Base-by-base conservation (phyloP, 495 filamentous ascomycete genomes). In the Penicillium malachiteum region DNA sequence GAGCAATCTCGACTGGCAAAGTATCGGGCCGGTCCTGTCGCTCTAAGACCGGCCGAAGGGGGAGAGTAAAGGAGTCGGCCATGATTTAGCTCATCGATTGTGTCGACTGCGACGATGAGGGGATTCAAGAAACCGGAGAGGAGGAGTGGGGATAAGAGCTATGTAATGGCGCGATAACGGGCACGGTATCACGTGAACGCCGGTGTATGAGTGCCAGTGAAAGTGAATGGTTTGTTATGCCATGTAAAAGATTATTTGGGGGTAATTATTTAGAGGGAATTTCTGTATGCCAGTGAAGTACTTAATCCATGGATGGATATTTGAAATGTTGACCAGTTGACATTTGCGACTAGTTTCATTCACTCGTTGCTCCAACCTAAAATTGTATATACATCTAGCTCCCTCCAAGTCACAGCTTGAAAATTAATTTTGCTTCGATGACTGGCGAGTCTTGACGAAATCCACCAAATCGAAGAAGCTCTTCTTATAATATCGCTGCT, bases 1-100 rank as follows among this genome's bases (percentile, higher is more conserved):
- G 86, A 44, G 78, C 69, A 52, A 94, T 90, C 47, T 91, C 82
- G 38, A 85, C 81, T n/a, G 81, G 76, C 11, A 95, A 72, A 11
- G 76, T 80, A 52, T 85, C 81, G n/a, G 81, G 77, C 44, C 77
- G 78, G 52, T 78, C 73, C 55, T 76, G 71, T 38, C 77, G 71
- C 26, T 79, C 74, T 3, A 81, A 76, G 64, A 78, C 82, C 5
- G 87, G 81, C 56, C 84, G 83, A 7, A 95, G 74, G 8, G 88
- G 84, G 45, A 94, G 81, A 5, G 75, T 80, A 51, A 83, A 74
- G 2, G 71, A 71, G n/a, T 75, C 68, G 3, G 78, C 63, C 72
- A 78, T 76, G 48, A 69, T 61, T 14, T 8, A 30, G 16, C 48
- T 21, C 18, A 16, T 39, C 37, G 4, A 12, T 26, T 38, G 12